Conservation (phyloP, 169 alveolate species). For the Plasmodium coatneyi region DNA sequence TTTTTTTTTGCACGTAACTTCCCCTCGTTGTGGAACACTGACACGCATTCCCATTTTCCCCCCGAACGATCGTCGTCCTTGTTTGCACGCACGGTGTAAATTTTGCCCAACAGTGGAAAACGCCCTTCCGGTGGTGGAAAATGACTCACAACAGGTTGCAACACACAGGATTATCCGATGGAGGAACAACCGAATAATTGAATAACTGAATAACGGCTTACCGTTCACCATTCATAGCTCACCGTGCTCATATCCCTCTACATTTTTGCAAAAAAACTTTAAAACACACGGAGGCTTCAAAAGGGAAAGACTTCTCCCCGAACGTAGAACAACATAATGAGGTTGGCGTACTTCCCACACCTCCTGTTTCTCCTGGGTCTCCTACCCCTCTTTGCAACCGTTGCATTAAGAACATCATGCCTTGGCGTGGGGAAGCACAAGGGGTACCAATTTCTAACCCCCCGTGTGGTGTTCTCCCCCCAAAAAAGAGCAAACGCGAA, state of each 20-base stretch:
- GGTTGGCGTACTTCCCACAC: neutral
- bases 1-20: neutral
- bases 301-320: neutral
- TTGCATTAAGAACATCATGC: neutral
- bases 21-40: neutral
- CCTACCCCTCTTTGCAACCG: neutral
- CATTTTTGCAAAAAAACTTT: neutral
- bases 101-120: neutral
- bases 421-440: neutral
- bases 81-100: neutral
- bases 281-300: neutral
- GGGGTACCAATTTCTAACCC: constrained; percentile 7
- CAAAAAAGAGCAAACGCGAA: neutral
- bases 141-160: neutral
- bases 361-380: neutral
- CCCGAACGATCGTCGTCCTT: neutral
- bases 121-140: neutral
- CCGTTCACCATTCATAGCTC: neutral
- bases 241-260: neutral
- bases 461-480: neutral
- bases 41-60: neutral
- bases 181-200: neutral
- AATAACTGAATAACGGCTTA: neutral
- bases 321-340: neutral
- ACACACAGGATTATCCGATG: neutral